Evolutionary conservation across 1,284 basidiomycete species (phyloP).

Genomic region (Tetrapyrgos nigripes): DNA sequence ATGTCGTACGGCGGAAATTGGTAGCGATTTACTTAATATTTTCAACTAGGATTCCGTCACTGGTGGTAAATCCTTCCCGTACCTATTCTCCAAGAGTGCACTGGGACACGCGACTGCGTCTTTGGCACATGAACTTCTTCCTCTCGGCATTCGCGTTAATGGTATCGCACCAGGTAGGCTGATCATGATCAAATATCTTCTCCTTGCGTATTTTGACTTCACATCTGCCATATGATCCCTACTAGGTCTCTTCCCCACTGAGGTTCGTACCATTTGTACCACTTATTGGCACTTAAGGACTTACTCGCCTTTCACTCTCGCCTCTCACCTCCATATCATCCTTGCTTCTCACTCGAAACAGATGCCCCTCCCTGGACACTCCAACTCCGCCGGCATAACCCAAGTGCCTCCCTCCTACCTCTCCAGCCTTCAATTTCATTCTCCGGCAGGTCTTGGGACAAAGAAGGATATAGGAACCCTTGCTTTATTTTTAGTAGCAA

Average conservation of each 20-base stretch:
- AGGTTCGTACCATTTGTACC: slow-evolving; percentile 3
- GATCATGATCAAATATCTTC: not conserved
- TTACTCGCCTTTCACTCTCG: not conserved
- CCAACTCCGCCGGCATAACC: slow-evolving; percentile 39
- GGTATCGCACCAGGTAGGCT: slow-evolving; percentile 54
- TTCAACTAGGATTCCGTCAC: slow-evolving; percentile 46
- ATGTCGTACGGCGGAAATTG: not conserved
- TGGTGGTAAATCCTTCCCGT: slow-evolving; percentile 48
- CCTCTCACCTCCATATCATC: too few relatives aligned
- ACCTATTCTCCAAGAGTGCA: slow-evolving; percentile 57
- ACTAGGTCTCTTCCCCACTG: slow-evolving; percentile 22
- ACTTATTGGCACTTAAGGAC: not conserved
- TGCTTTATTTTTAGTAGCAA: slow-evolving; percentile 52
- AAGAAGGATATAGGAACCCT: slow-evolving; percentile 52
- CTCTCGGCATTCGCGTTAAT: slow-evolving; percentile 62
- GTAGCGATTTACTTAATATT: not conserved
- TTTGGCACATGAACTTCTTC: slow-evolving; percentile 57
- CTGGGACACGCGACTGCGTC: slow-evolving; percentile 54
- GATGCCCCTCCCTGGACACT: slow-evolving; percentile 34
- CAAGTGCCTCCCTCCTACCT: slow-evolving; percentile 24
- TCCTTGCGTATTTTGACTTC: not conserved
- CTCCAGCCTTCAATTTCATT: slow-evolving; percentile 41
- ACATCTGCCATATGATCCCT: not conserved
- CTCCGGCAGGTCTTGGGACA: slow-evolving; percentile 42
- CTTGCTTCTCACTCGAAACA: slow-evolving; percentile 8